Percentiles rank a stretch among this genome's conserved stretches.
These are phyloP conservation scores for Hymenoscyphus occultus DNA, from an alignment of 2,329 filamentous ascomycete species.

Conservation along the genomic window DNA sequence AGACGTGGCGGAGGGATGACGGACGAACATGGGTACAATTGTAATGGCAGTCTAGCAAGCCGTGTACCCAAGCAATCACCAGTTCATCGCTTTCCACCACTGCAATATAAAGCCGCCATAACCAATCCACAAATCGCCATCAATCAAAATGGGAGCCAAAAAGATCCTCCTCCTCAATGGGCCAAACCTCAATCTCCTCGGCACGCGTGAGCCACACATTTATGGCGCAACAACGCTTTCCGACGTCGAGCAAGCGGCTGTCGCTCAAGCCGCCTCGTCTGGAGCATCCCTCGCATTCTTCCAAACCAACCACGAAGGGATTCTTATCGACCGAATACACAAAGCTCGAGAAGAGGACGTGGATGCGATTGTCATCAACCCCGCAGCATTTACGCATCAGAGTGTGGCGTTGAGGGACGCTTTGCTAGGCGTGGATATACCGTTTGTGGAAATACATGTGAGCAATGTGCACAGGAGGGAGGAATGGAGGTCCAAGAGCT, in stretches of 20 bases:
- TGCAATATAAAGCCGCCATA: not conserved
- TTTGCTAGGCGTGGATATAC: conserved; percentile 63
- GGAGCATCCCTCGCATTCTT: conserved; percentile 52
- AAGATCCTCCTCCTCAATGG: conserved; percentile 72
- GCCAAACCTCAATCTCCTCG: conserved; percentile 79
- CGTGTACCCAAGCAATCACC: not conserved
- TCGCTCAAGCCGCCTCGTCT: conserved; percentile 22
- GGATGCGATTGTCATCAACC: conserved; percentile 72
- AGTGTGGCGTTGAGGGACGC: conserved; percentile 75
- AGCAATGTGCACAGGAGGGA: conserved; percentile 73
- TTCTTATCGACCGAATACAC: conserved; percentile 49
- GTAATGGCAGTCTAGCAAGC: not conserved
- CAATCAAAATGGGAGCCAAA: conserved; percentile 38
- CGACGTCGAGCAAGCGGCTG: conserved; percentile 48
- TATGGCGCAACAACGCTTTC: conserved; percentile 69
- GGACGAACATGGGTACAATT: not conserved
- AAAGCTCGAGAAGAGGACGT: conserved; percentile 53
- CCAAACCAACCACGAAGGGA: conserved; percentile 76
- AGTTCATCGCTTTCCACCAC: not conserved
- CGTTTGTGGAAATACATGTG: conserved; percentile 76
- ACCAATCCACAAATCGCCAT: not conserved
- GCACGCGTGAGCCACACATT: conserved; percentile 68
- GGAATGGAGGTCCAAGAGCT: conserved; percentile 65
- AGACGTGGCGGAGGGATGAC: not conserved
- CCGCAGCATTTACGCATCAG: conserved; percentile 72